Conservation (phyloP, 2,329 filamentous ascomycete species). For the Arthrobotrys iridis region DNA sequence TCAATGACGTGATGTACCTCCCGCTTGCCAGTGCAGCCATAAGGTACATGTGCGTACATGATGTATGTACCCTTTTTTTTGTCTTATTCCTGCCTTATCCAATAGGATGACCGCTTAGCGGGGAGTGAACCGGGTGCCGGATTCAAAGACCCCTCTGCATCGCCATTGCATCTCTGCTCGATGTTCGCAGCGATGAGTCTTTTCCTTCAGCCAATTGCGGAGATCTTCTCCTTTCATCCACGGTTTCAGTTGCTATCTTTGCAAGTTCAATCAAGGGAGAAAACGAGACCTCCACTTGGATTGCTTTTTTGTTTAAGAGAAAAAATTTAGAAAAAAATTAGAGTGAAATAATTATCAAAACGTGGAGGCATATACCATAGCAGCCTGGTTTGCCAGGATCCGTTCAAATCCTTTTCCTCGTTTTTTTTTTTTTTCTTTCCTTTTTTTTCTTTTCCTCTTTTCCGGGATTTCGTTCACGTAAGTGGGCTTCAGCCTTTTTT, state of each 20-base stretch:
- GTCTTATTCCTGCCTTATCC: neutral
- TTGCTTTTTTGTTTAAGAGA: neutral
- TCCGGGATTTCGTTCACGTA: slow-evolving; percentile 47
- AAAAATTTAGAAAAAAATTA: slow-evolving; percentile 1
- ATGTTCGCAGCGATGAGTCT: slow-evolving; percentile 7
- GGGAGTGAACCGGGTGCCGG: slow-evolving; percentile 9
- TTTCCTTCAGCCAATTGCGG: slow-evolving; percentile 18
- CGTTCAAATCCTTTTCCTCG: too few relatives aligned
- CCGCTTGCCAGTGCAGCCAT: slow-evolving; percentile 20
- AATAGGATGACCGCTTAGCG: neutral
- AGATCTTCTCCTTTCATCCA: slow-evolving; percentile 5
- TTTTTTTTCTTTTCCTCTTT: slow-evolving; percentile 20
- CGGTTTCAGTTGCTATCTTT: slow-evolving; percentile 41
- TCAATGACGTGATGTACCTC: slow-evolving; percentile 51
- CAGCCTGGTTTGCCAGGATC: too few relatives aligned
- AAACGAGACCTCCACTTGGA: slow-evolving; percentile 3
- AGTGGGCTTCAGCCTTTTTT: slow-evolving; percentile 32
- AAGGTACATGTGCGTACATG: slow-evolving; percentile 27
- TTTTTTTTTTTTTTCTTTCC: neutral
- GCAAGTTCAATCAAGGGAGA: slow-evolving; percentile 10
- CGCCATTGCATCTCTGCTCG: slow-evolving; percentile 16
- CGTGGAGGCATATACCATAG: slow-evolving; percentile 23
- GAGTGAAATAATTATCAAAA: neutral
- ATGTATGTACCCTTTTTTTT: neutral
- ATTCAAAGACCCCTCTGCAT: neutral